Conservation (phyloP, 352 stramenopile species). For the Plasmopara halstedii region DNA sequence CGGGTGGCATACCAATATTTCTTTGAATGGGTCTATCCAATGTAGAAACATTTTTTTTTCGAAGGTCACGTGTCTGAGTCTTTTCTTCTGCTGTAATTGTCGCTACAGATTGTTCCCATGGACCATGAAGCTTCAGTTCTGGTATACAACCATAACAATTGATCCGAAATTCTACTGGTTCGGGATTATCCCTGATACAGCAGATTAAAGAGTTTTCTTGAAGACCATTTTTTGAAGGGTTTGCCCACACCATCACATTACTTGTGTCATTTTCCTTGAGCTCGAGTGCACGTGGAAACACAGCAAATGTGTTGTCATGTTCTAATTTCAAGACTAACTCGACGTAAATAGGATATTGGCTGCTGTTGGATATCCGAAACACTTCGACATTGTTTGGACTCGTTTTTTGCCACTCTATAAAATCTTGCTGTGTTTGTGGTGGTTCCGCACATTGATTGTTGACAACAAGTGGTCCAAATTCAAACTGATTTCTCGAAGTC, state of each 20-base stretch:
- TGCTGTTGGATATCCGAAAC: conserved; percentile 89
- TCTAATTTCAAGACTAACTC: conserved; percentile 41
- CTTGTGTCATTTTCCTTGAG: conserved; percentile 85
- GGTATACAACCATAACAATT: conserved; percentile 83
- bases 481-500: conserved; percentile 80
- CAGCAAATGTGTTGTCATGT: conserved; percentile 40
- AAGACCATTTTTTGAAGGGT: conserved; percentile 51
- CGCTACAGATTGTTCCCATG: conserved; percentile 72
- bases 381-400: conserved; percentile 79
- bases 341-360: conserved; percentile 63
- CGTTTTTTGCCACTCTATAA: conserved; percentile 36
- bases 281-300: conserved; percentile 67
- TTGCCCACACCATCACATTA: conserved; percentile 89
- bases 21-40: conserved; percentile 21
- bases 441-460: conserved; percentile 8
- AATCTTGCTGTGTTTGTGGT: conserved; percentile 40
- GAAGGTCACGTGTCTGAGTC: conserved; percentile 4
- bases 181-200: conserved; percentile 87
- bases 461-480: conserved; percentile 90
- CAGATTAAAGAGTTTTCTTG: conserved; percentile 82
- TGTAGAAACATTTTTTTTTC: conserved; percentile 7
- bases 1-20: neutral
- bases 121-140: conserved; percentile 63
- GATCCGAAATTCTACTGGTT: conserved; percentile 80
- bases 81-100: conserved; percentile 43